Conservation (phyloP, 805 yeast genomes). For the Schwanniomyces vanrijiae region DNA sequence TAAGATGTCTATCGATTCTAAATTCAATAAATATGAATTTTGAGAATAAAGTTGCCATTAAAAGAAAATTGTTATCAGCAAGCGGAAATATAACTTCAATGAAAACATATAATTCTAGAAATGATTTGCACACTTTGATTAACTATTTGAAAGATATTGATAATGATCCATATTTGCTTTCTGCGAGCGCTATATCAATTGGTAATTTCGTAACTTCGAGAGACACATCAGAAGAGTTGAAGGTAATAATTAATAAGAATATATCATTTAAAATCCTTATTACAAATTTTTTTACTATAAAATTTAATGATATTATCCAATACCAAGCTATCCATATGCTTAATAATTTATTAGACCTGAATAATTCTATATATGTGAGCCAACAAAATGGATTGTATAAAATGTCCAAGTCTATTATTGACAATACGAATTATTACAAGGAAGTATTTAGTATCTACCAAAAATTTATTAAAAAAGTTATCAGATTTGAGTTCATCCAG, state of each 20-base stretch:
- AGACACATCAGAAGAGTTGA: slow-evolving; percentile 12
- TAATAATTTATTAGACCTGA: slow-evolving; percentile 24
- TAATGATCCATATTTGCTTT: slow-evolving; percentile 22
- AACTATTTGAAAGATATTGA: slow-evolving; percentile 4
- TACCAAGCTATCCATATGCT: slow-evolving; percentile 37
- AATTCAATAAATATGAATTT: slow-evolving; percentile 3
- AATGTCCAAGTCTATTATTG: slow-evolving; percentile 27
- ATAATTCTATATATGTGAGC: slow-evolving; percentile 11
- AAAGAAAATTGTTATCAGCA: slow-evolving; percentile 31
- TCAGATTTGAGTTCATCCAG: slow-evolving; percentile 16
- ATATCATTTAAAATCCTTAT: slow-evolving; percentile 14
- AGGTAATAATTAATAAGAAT: slow-evolving; percentile 4
- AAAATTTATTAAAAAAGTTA: slow-evolving; percentile 28
- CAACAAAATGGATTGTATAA: slow-evolving; percentile 15
- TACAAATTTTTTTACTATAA: slow-evolving; percentile 15
- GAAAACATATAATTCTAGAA: slow-evolving; percentile 23
- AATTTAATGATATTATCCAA: slow-evolving; percentile 34
- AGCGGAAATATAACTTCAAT: slow-evolving; percentile 36
- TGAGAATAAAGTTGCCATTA: slow-evolving; percentile 11
- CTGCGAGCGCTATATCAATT: slow-evolving; percentile 31
- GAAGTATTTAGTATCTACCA: slow-evolving; percentile 28
- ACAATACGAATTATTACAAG: slow-evolving; percentile 34
- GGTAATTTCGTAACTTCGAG: slow-evolving; percentile 33
- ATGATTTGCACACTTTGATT: slow-evolving; percentile 19
- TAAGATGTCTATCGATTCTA: slow-evolving; percentile 8